Evolutionary conservation across 2,329 filamentous ascomycete genomes (phyloP).

Genomic region (Fusarium agapanthi): DNA sequence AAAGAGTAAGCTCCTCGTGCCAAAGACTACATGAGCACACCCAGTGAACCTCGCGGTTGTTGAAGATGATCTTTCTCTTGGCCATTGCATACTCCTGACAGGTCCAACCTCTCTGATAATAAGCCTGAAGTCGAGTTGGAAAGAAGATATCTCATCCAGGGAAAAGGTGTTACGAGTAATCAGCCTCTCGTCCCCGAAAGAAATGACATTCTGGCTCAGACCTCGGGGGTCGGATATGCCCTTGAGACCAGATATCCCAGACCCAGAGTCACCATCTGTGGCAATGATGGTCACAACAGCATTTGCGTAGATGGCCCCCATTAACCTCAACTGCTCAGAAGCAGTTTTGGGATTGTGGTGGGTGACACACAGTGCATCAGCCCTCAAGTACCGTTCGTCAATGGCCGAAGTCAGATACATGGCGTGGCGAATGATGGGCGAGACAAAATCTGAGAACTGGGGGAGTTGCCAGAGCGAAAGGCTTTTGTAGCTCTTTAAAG

Average conservation of each 20-base stretch:
- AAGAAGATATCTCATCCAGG: background rate
- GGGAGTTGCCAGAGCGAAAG: background rate
- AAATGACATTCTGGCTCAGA: background rate
- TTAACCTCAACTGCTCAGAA: background rate
- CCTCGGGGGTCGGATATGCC: background rate
- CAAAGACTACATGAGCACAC: conserved; percentile 1
- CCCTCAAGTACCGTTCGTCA: background rate
- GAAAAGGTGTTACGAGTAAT: rapidly evolving
- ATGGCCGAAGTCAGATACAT: background rate
- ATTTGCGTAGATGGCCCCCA: conserved; percentile 10
- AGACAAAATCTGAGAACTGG: background rate
- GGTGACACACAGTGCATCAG: background rate
- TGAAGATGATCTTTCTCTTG: background rate
- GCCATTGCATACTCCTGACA: conserved; percentile 7
- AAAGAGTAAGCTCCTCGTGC: background rate
- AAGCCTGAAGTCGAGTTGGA: background rate
- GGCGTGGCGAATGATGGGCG: background rate
- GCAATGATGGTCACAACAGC: background rate
- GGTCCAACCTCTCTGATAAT: conserved; percentile 16
- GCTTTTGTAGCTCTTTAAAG: background rate
- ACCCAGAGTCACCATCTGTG: background rate
- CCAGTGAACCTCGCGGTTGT: background rate
- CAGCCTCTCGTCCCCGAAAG: background rate
- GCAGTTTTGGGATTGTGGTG: background rate
- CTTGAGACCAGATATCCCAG: background rate